Evolutionary conservation across 2,329 filamentous ascomycete genomes (phyloP), one percentile per base, ranked within the genome.

Genomic region (Ceratocystis diversiconidia): DNA sequence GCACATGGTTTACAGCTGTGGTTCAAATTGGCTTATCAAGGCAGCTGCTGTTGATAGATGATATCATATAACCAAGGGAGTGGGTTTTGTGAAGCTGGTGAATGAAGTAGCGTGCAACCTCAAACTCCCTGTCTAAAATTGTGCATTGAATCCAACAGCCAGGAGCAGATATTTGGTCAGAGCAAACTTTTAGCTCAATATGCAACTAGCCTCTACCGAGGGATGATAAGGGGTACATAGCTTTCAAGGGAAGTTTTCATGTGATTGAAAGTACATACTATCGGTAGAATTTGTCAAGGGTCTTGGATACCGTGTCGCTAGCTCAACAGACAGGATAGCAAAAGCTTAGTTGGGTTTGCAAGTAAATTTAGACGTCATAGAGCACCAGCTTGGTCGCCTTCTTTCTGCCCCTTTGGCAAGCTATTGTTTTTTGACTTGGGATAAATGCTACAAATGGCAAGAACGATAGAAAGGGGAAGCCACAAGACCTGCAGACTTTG

Each of bases 171-270:
- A 17, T 15, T 25, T 57, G 52, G 52, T 30, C 25, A 28, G 55
- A 28, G 55, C 55, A 59, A 59, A 59, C 15, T 59, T 59, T 59
- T 59, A 59, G 55, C 55, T 59, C 28, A 19, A 19, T 19, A 32
- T 59, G 55, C 55, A 59, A 17, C 55, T 8, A 4, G 25, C 55
- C 28, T 32, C 55, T 30, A 36, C 55, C 28, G 55, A 59, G 7
- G n/a, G 5, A n/a, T 59, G 55, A 1, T 59, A 59, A 59, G 55
- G 17, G 17, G 55, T 59, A 59, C 55, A 59, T 36, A 3, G 28
- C n/a, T 41, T 41, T 12, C 25, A 19, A 25, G 5, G 1, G 28
- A 2, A 32, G 8, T 7, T 59, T 59, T 36, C 6, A 3, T n/a
- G 17, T 4, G 25, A 10, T 19, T 28, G 3, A 8, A 32, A 8